phyloP scores from a whole-genome alignment of 345 rosid genomes.

The Eutrema yunnanense region DNA sequence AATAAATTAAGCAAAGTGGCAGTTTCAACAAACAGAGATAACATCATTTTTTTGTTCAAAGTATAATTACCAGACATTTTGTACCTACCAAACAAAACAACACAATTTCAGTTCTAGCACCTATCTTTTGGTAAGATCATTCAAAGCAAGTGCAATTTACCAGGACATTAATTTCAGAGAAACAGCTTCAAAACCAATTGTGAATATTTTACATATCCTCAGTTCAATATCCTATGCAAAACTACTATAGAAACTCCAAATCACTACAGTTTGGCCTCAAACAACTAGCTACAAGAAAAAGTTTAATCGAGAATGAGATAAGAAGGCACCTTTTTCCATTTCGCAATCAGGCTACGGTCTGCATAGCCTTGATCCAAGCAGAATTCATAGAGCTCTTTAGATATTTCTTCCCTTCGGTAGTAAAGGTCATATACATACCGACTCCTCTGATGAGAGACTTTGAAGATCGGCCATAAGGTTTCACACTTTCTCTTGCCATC shows the following conservation, averaged over 20 bases:
- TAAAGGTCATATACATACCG: conserved; percentile 59
- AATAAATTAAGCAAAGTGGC: too few relatives aligned
- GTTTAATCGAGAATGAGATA: not conserved
- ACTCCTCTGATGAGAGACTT: conserved; percentile 71
- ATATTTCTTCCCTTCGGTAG: conserved; percentile 54
- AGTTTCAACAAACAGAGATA: not conserved
- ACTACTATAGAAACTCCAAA: not conserved
- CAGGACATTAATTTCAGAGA: not conserved
- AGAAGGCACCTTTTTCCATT: conserved; percentile 43
- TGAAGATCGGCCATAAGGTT: conserved; percentile 68
- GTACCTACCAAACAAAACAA: not conserved
- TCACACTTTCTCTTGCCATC: conserved; percentile 81
- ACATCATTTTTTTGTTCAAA: not conserved
- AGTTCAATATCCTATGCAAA: not conserved
- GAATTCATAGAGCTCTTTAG: conserved; percentile 65
- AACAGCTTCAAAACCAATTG: not conserved
- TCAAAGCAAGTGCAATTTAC: not conserved
- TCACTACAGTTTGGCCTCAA: not conserved
- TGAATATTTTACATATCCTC: not conserved
- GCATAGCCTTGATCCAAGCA: conserved; percentile 69
- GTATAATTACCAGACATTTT: not conserved
- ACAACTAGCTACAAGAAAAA: not conserved
- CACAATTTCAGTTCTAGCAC: not conserved
- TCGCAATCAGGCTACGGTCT: conserved; percentile 55
- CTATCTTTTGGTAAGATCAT: not conserved